Evolutionary conservation across 768 basidiomycete species (phyloP).

Genomic region (Coprinopsis cinerea): DNA sequence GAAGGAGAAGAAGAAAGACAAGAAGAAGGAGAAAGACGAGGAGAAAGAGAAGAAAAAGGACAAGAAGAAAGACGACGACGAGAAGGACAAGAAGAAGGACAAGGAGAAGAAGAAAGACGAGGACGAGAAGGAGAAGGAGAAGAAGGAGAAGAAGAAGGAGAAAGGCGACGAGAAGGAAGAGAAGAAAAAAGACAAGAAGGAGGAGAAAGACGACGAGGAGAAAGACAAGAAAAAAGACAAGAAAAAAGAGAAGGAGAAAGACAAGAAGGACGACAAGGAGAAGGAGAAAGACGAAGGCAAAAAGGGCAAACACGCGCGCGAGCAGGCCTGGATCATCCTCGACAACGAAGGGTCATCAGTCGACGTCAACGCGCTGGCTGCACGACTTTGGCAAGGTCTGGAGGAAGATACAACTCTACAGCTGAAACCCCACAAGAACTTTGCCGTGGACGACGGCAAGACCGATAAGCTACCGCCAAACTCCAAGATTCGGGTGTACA

Average conservation of each 20-base stretch:
- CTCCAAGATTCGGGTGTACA: conserved; percentile 48
- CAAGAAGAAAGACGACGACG: no score
- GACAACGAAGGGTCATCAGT: conserved; percentile 11
- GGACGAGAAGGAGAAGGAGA: no score
- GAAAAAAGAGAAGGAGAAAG: conserved; percentile 48
- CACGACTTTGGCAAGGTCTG: conserved; percentile 51
- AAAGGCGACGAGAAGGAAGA: conserved; percentile 46
- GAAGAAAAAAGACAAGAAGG: conserved; percentile 24
- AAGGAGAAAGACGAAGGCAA: conserved; percentile 41
- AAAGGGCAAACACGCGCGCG: no score
- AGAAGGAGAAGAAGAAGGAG: conserved; percentile 23
- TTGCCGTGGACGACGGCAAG: conserved; percentile 28
- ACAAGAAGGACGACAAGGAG: conserved; percentile 26
- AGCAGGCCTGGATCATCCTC: conserved; percentile 11
- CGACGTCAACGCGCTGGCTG: conserved; percentile 37
- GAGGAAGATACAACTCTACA: conserved; percentile 48
- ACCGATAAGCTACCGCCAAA: conserved; percentile 22
- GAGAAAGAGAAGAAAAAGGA: conserved; percentile 40
- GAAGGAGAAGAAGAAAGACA: conserved; percentile 42
- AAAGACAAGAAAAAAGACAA: conserved; percentile 26
- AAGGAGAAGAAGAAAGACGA: conserved; percentile 44
- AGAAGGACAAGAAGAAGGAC: conserved; percentile 27
- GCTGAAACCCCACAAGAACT: conserved; percentile 44
- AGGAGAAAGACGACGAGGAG: conserved; percentile 44
- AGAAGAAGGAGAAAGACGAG: conserved; percentile 31